A percentile compares a stretch with the other conserved stretches of the same genome.
These are phyloP conservation scores for Diversispora eburnea DNA, from an alignment of 192 early-diverging fungal genomes.

Conservation along the genomic window DNA sequence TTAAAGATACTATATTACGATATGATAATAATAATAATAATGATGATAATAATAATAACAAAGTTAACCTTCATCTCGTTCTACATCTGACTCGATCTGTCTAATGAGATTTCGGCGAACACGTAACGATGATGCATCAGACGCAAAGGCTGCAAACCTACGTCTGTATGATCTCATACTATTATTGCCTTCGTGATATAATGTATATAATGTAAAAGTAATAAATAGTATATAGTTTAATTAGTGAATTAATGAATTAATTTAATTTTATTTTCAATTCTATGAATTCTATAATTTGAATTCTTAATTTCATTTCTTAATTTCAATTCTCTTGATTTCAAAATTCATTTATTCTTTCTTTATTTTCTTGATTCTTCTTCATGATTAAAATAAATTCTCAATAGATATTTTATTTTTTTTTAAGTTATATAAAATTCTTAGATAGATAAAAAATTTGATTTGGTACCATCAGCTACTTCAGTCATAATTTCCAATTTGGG, in stretches of 20 bases:
- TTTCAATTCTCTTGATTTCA: too few relatives aligned
- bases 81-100: conserved; percentile 28
- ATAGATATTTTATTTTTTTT: not conserved
- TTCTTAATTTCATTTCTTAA: too few relatives aligned
- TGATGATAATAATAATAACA: not conserved
- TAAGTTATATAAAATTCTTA: not conserved
- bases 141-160: not conserved
- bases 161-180: not conserved
- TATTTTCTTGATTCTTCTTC: not conserved
- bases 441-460: not conserved
- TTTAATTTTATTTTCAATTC: too few relatives aligned
- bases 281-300: too few relatives aligned
- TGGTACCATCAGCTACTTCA: not conserved
- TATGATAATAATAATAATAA: not conserved
- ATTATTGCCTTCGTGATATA: too few relatives aligned
- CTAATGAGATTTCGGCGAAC: conserved; percentile 13
- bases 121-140: conserved; percentile 8
- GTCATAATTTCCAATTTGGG: conserved; percentile 8
- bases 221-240: too few relatives aligned
- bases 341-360: too few relatives aligned
- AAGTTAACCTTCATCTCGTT: conserved; percentile 20
- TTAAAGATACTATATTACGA: not conserved
- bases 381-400: not conserved
- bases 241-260: too few relatives aligned
- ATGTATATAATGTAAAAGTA: too few relatives aligned